Evolutionary conservation across 202 grass and related monocot species (phyloP).

Genomic region (Cymbopogon flexuosus): DNA sequence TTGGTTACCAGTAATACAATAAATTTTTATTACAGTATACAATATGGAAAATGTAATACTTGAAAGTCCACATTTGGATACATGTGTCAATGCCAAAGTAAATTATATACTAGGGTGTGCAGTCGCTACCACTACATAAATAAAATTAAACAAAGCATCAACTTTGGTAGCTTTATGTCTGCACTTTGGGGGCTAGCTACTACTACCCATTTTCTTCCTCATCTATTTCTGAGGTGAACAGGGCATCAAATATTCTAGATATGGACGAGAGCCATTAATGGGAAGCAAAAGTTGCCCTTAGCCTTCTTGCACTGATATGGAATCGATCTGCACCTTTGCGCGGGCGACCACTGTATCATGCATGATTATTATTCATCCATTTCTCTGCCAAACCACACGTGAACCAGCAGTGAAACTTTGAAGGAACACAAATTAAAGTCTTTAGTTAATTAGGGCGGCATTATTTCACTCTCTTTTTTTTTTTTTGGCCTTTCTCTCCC

Average conservation of each 20-base stretch:
- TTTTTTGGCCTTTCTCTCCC: not conserved
- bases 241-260: constrained; percentile 20
- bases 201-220: not conserved
- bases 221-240: constrained; percentile 11
- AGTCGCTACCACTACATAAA: not conserved
- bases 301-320: not conserved
- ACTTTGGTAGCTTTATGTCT: not conserved
- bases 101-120: not conserved
- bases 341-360: not conserved
- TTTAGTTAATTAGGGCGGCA: constrained; percentile 3
- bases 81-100: not conserved
- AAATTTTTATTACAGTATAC: not conserved
- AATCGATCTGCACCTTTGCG: not conserved
- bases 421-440: constrained; percentile 15
- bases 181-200: not conserved
- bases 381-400: constrained; percentile 21
- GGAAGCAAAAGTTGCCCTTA: constrained; percentile 21
- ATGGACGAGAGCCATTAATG: not conserved
- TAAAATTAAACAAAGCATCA: not conserved
- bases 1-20: not conserved
- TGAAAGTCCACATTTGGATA: not conserved
- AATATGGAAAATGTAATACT: not conserved
- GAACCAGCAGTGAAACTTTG: constrained; percentile 5
- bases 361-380: not conserved
- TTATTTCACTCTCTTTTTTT: not conserved